Conservation (phyloP, 2,329 filamentous ascomycete genomes). For the Allantophomopsis lycopodina region DNA sequence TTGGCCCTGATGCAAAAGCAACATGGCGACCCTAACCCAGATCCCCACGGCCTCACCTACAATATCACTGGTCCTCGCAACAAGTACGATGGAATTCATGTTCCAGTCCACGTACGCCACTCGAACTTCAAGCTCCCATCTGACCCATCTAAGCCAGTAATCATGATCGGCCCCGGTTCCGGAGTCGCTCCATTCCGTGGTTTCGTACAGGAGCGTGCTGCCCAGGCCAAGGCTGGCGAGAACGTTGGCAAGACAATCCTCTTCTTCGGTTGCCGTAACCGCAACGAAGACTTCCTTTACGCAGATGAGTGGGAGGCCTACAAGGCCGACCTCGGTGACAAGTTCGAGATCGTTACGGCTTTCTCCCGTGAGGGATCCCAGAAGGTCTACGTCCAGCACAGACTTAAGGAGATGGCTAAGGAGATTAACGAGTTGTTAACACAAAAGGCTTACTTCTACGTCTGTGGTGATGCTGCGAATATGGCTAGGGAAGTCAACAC, state of each 20-base stretch:
- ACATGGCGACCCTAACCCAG: conserved; percentile 70
- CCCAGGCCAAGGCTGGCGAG: conserved; percentile 66
- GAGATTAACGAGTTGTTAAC: conserved; percentile 79
- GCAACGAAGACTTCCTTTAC: conserved; percentile 86
- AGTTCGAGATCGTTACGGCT: conserved; percentile 80
- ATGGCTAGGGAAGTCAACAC: conserved; percentile 92
- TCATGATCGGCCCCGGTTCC: conserved; percentile 92
- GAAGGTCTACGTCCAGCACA: conserved; percentile 96
- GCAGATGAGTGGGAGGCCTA: conserved; percentile 82
- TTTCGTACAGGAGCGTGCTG: conserved; percentile 87
- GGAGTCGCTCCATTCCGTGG: conserved; percentile 93
- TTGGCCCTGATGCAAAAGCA: conserved; percentile 94
- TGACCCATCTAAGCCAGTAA: conserved; percentile 83
- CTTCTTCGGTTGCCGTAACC: conserved; percentile 90
- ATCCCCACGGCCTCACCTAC: conserved; percentile 76
- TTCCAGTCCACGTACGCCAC: conserved; percentile 90
- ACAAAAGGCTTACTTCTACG: conserved; percentile 89
- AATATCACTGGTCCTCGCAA: conserved; percentile 80
- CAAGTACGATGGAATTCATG: conserved; percentile 92
- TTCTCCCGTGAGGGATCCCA: conserved; percentile 81
- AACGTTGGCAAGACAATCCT: conserved; percentile 77
- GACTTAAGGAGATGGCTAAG: conserved; percentile 68
- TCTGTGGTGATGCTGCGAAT: conserved; percentile 93
- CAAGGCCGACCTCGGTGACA: conserved; percentile 71
- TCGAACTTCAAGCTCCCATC: conserved; percentile 99